Percentiles rank a stretch among this genome's conserved stretches.
These are phyloP conservation scores for Zoysia matrella DNA, from an alignment of 202 grass and related monocot genomes.

Conservation along the genomic window DNA sequence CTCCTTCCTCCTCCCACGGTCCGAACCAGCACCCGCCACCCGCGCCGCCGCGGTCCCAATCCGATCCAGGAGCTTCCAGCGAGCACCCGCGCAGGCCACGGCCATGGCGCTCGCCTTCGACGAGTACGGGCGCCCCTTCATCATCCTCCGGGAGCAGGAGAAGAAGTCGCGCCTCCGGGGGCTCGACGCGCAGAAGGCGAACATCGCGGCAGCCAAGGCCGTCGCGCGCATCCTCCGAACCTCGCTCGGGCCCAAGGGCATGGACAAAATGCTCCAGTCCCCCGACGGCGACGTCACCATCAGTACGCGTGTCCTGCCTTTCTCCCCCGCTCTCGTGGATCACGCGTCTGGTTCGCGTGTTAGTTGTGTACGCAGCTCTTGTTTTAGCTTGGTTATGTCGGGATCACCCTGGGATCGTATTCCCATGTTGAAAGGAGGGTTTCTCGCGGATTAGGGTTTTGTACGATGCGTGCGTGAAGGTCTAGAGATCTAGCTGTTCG, in stretches of 20 bases:
- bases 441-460: no score
- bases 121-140: no score
- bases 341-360: neutral
- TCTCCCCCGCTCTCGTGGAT: neutral
- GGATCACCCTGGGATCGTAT: neutral
- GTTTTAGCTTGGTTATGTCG: constrained; percentile 12
- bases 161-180: no score
- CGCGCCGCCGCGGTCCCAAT: neutral
- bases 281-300: constrained; percentile 95
- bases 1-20: neutral
- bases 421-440: no score
- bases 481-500: constrained; percentile 13
- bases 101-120: no score
- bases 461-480: no score
- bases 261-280: constrained; percentile 99
- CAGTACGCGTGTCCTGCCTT: constrained; percentile 42
- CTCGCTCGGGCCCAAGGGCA: constrained; percentile 86
- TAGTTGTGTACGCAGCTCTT: no score
- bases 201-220: no score
- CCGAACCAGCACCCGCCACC: neutral
- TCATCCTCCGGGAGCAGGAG: no score
- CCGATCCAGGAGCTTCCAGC: neutral
- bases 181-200: no score
- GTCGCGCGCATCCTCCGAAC: no score
- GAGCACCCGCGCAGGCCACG: no score